Conservation (phyloP, 345 rosid genomes). For the Camelina hispida region DNA sequence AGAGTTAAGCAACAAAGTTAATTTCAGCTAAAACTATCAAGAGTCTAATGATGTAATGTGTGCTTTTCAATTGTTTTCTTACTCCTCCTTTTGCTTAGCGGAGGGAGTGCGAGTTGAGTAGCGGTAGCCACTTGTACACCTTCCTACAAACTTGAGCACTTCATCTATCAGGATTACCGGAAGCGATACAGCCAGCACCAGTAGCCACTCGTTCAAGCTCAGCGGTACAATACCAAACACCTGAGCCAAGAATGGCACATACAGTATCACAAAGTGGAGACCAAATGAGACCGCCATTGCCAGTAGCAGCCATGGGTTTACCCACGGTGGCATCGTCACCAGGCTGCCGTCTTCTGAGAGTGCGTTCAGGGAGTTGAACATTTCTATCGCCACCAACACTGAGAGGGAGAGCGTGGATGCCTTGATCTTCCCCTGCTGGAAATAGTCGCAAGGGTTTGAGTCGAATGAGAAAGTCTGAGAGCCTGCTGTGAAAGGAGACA, state of each 20-base stretch:
- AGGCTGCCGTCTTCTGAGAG: conserved; percentile 90
- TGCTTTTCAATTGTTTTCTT: conserved; percentile 1
- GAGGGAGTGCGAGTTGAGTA: conserved; percentile 38
- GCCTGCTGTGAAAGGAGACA: conserved; percentile 79
- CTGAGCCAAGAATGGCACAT: conserved; percentile 89
- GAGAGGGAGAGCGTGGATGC: conserved; percentile 92
- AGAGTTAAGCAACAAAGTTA: conserved; percentile 27
- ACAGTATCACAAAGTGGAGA: conserved; percentile 84
- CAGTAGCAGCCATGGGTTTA: conserved; percentile 61
- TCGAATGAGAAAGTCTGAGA: conserved; percentile 56
- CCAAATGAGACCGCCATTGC: conserved; percentile 93
- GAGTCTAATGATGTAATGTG: conserved; percentile 23
- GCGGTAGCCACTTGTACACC: conserved; percentile 56
- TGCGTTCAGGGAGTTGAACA: conserved; percentile 96
- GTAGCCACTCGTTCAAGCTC: conserved; percentile 86
- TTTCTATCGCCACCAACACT: conserved; percentile 91
- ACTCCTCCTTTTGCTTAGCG: conserved; percentile 59
- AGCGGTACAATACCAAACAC: conserved; percentile 87
- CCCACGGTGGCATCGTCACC: conserved; percentile 96
- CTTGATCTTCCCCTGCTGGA: conserved; percentile 81
- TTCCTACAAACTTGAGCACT: conserved; percentile 79
- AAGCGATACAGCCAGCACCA: conserved; percentile 76
- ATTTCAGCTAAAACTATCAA: conserved; percentile 30
- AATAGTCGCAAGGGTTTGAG: conserved; percentile 81
- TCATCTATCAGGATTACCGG: conserved; percentile 92